Base-by-base conservation (phyloP, 352 stramenopile species). In the Pseudoperonospora humuli region DNA sequence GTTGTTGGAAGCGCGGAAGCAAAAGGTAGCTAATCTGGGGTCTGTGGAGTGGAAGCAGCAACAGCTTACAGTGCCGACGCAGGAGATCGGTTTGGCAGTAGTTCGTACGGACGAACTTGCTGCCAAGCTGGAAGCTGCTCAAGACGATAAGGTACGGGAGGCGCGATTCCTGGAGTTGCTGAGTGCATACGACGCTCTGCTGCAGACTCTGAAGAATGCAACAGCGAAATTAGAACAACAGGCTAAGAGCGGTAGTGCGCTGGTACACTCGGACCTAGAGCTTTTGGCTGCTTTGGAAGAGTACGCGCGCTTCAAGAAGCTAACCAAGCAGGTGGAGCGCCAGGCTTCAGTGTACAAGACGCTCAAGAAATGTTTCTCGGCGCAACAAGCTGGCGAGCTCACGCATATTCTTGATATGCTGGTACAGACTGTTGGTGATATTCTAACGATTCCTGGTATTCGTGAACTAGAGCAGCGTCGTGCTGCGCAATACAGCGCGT, bases 371-470 rank as follows among this genome's bases (percentile, higher is more conserved):
- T 45, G 63, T 7, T 57, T 66, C 17, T 72, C 70, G 39, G 53
- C 61, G 1, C 54, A 68, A 19, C 65, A 80, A 43, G 51, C 57
- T 31, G 76, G 75, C 15, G 77, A 92, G 33, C 46, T 92, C 15
- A 83, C 66, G 17, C 79, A 92, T 59, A 78, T 92, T 32, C 57
- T 92, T 10, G 71, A 88, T 40, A 89, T 89, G 79, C 50, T 92
- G 1, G 65, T 92, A 32, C 79, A 88, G 61, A 84, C 64, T 48
- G 70, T 89, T 13, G 66, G 64, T n/a, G 76, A 89, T 39, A 92
- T 92, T 42, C 29, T 85, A 21, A 64, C 57, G 38, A 79, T 92
- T 24, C 76, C 76, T 19, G 67, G 63, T 6, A 57, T 88, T 19
- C 42, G 25, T 21, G 73, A 86, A 27, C 66, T 67, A 26, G 73